Percentiles rank a stretch among this genome's conserved stretches.
Evolutionary conservation across 176 grass and related monocot species (phyloP).

Genomic region (Carex littledalei): DNA sequence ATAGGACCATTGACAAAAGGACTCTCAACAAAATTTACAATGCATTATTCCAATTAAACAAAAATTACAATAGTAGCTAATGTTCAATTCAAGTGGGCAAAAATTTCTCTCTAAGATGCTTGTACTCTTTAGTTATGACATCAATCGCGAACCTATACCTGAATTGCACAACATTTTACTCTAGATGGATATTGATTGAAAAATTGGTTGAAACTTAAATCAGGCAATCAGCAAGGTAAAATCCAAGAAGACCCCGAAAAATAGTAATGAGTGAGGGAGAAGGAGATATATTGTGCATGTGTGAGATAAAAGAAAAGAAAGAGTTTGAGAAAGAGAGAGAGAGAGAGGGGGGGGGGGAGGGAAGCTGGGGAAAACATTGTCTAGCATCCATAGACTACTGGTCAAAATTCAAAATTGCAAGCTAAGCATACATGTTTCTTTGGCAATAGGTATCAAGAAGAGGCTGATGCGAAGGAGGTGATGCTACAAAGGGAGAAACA

Average conservation of each 20-base stretch:
- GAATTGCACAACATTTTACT: background rate
- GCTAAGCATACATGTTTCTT: background rate
- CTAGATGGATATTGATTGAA: background rate
- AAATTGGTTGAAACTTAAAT: background rate
- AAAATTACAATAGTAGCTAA: background rate
- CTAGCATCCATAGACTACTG: background rate
- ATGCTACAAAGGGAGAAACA: conserved; percentile 28
- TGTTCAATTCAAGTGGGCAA: background rate
- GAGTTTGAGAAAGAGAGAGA: background rate
- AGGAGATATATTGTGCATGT: background rate
- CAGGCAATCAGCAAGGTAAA: background rate
- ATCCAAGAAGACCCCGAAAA: background rate
- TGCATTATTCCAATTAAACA: background rate
- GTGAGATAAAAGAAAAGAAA: background rate
- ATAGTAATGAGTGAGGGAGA: background rate
- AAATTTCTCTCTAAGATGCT: background rate
- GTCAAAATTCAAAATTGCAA: background rate
- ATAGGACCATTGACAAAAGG: background rate
- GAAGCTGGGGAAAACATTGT: background rate
- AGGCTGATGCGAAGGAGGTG: conserved; percentile 9
- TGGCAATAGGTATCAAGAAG: conserved; percentile 20
- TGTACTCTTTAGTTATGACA: background rate
- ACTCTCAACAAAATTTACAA: background rate
- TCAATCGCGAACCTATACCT: background rate
- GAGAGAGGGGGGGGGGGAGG: too few species aligned